A percentile compares a stretch with the other conserved stretches of the same genome.
phyloP scores from a whole-genome alignment of 2,329 filamentous ascomycete species.

The Fusarium keratoplasticum region DNA sequence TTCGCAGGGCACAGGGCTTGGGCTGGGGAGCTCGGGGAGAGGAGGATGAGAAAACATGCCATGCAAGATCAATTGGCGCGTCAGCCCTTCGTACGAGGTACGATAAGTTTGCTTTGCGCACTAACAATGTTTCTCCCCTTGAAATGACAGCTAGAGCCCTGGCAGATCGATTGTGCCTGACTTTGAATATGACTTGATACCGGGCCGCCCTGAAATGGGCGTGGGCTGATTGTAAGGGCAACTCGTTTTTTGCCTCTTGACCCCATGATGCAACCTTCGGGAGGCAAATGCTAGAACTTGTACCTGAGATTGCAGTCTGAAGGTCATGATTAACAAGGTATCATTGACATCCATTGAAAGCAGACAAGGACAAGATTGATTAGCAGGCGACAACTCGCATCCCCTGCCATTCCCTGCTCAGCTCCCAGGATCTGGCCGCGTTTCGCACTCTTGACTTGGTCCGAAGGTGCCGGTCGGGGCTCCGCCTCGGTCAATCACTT shows the following conservation, averaged over 20 bases:
- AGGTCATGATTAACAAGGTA: constrained; percentile 2
- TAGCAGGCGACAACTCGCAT: constrained; percentile 8
- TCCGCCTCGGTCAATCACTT: constrained; percentile 10
- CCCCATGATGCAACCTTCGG: constrained; percentile 31
- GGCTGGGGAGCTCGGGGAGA: constrained; percentile 8
- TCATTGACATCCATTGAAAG: constrained; percentile 1
- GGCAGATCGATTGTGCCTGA: constrained; percentile 6
- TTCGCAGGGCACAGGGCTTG: constrained; percentile 32
- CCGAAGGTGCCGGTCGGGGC: constrained; percentile 33
- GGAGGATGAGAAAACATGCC: constrained; percentile 18
- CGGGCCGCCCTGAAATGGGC: constrained; percentile 6
- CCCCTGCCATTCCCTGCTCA: not conserved
- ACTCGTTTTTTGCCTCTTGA: constrained; percentile 6
- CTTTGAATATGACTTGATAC: constrained; percentile 19
- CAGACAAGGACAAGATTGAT: constrained; percentile 17
- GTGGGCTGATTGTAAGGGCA: constrained; percentile 30
- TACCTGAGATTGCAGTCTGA: constrained; percentile 15
- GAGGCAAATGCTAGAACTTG: constrained; percentile 8
- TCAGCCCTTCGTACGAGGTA: constrained; percentile 21
- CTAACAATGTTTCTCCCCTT: constrained; percentile 3
- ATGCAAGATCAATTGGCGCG: constrained; percentile 21
- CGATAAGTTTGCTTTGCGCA: constrained; percentile 8
- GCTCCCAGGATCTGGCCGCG: not conserved
- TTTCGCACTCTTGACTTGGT: constrained; percentile 25
- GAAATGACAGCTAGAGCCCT: not conserved